Base-by-base conservation (phyloP, 148 eudicot genomes). In the Simmondsia chinensis region DNA sequence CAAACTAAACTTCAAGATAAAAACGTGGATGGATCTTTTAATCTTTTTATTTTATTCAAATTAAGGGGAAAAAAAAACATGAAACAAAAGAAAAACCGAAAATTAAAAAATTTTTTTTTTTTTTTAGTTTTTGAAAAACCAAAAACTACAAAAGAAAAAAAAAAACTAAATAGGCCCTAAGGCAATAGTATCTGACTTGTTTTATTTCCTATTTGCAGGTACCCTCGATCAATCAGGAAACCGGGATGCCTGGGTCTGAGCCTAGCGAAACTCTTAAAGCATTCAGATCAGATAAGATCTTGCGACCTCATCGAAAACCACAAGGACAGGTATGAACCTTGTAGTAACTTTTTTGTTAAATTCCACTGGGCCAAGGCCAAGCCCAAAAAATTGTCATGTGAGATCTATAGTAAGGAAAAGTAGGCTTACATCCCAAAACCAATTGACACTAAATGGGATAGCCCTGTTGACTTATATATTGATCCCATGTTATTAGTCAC, bases 191-290 rank as follows among this genome's bases (percentile, higher is more conserved):
- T 11, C 19, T 19, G 14, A 35, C 9, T 36, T 43, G 51, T 15
- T 15, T 9, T 10, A 9, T 45, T 17, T 27, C 9, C n/a, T 48
- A 16, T 17, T 56, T 48, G 15, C 69, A 87, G 96, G 54, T 87
- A 13, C 96, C 96, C 18, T 57, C 79, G 22, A 75, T 83, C 35
- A 51, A 83, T 66, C 96, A 83, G 60, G 87, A 77, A 62, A 77
- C 84, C 21, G 83, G 73, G 9, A 50, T 57, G 34, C 56, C 56
- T 28, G 66, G 72, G 57, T 20, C 83, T 21, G 87, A 88, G 78
- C 83, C 79, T 43, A 67, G 57, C 9, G 52, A 63, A 58, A 69
- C 88, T 51, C 71, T 83, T 25, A 41, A 33, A 43, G 53, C 38
- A 50, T 75, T 74, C 60, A 76, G 96, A 29, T 74, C 96, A 16